A percentile compares a stretch with the other conserved stretches of the same genome.
phyloP scores from a whole-genome alignment of 495 filamentous ascomycete species.

The Amphirosellinia nigrospora region DNA sequence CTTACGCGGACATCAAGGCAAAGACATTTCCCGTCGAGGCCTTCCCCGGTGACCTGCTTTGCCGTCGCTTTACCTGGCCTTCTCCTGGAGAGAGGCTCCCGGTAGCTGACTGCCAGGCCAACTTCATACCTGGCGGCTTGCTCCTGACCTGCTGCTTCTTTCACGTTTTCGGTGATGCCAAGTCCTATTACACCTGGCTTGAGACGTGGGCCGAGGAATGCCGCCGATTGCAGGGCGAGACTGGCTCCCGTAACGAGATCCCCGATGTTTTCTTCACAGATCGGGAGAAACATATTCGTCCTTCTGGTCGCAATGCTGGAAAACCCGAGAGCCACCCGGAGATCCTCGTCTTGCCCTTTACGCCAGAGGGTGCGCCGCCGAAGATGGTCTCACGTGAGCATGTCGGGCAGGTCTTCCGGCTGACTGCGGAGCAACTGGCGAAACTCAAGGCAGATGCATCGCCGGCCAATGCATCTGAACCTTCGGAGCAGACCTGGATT shows the following conservation, averaged over 20 bases:
- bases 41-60: conserved; percentile 43
- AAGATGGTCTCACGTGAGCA: conserved; percentile 42
- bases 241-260: conserved; percentile 28
- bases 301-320: conserved; percentile 37
- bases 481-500: conserved; percentile 37
- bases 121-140: conserved; percentile 42
- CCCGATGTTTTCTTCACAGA: conserved; percentile 34
- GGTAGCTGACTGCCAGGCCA: conserved; percentile 43
- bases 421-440: conserved; percentile 38
- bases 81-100: conserved; percentile 38
- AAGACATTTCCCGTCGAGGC: conserved; percentile 39
- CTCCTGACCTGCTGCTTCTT: conserved; percentile 36
- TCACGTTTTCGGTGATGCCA: conserved; percentile 46
- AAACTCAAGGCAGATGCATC: conserved; percentile 44
- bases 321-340: conserved; percentile 43
- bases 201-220: conserved; percentile 48
- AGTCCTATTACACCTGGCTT: conserved; percentile 40
- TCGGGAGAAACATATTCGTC: conserved; percentile 38
- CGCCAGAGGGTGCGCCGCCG: conserved; percentile 39
- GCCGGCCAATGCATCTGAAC: conserved; percentile 37
- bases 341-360: conserved; percentile 41
- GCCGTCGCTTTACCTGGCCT: conserved; percentile 43
- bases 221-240: conserved; percentile 40
- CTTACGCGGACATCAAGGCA: conserved; percentile 42
- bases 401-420: conserved; percentile 42